Percentiles rank a stretch among this genome's conserved stretches.
phyloP scores from a whole-genome alignment of 129 eudicot species.

The Lactuca sativa region DNA sequence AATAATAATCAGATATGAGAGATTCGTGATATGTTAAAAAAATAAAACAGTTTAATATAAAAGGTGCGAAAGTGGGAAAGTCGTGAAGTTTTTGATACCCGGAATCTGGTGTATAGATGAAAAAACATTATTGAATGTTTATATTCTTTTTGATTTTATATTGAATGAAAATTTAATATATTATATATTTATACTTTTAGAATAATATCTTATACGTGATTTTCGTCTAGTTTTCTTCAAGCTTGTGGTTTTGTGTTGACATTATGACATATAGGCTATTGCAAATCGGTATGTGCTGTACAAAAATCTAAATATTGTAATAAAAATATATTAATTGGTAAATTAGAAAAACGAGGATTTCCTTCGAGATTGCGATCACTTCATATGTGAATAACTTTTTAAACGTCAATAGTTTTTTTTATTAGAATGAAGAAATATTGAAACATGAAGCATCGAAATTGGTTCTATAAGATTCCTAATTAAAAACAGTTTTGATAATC shows the following conservation, averaged over 20 bases:
- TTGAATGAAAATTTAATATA: too few species aligned
- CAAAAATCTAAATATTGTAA: neutral
- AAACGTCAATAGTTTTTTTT: neutral
- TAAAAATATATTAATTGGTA: neutral
- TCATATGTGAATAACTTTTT: neutral
- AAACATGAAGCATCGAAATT: neutral
- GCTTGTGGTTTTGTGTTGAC: conserved; percentile 15
- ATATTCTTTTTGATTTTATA: too few species aligned
- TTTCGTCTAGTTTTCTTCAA: neutral
- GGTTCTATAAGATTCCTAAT: neutral
- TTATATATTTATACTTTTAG: too few species aligned
- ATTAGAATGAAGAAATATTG: neutral
- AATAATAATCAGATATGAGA: neutral
- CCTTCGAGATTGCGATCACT: neutral
- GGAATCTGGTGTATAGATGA: neutral
- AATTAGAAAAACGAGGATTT: neutral
- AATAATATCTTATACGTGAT: too few species aligned
- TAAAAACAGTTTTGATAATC: neutral
- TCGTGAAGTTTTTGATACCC: neutral
- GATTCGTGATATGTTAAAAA: neutral
- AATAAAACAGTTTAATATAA: neutral
- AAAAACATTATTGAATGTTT: too few species aligned
- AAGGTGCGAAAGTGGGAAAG: conserved; percentile 11
- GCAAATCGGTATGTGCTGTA: too few species aligned
- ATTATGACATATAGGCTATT: conserved; percentile 1